Base-by-base conservation (phyloP, 495 filamentous ascomycete genomes). In the Aspergillus funiculosus region DNA sequence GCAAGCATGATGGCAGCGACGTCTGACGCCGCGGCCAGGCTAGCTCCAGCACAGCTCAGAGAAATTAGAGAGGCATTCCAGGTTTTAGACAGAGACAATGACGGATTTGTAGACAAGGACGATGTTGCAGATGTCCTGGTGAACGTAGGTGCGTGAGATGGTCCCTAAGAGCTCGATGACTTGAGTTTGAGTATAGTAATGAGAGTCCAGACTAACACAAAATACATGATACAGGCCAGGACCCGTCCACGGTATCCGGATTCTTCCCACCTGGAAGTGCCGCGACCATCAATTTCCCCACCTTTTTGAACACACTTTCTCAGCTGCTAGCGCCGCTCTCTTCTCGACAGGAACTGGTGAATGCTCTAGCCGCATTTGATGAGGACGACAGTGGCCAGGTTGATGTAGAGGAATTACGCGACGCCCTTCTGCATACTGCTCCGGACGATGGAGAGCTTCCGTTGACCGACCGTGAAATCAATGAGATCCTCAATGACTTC, bases 331-430 rank as follows among this genome's bases (percentile, higher is more conserved):
- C 78, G 1, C 75, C 79, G 0, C 68, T 96, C 13, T 88, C 84
- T 0, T 79, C 83, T 2, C 78, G 78, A 9, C 72, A 79, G 15
- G 92, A 98, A 50, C 76, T 98, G 0, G 55, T 84, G 2, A 87
- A 86, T 5, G 92, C 94, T 0, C 87, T 98, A 51, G 85, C 86
- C 7, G 94, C 94, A 0, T 98, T 98, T 53, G 92, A 98, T 56
- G 86, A 94, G 50, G 87, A 94, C 52, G 92, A 98, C 61, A 89
- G 85, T 56, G 92, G 94, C 6, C 88, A 95, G 61, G 79, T 97
- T 22, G 88, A 96, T 56, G 71, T 92, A 13, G 73, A 63, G 1
- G 91, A 95, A 62, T 67, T 98, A 36, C 77, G 84, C 26, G 86
- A 91, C 52, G 87, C 91, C 2, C 61, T 98, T 36, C 57, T 95